Base-by-base conservation (phyloP, 371 early-diverging fungal species). In the Rhizopus microsporus region DNA sequence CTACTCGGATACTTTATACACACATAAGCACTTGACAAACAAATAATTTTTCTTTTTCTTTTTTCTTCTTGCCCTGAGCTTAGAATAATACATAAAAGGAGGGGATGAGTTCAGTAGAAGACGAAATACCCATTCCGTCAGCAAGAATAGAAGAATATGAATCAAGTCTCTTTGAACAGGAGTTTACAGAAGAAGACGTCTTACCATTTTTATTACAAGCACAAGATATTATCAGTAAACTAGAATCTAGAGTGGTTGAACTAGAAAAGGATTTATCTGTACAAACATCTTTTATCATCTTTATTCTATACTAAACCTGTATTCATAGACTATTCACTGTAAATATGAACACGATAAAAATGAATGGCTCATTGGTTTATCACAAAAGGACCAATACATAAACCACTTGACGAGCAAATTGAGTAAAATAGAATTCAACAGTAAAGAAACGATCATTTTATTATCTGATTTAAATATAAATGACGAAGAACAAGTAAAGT, bases 341-440 rank as follows among this genome's bases (percentile, higher is more conserved):
- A 72, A 79, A 62, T 80, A 82, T 50, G 83, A 82, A 60, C 77
- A 75, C 44, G 83, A 82, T 67, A 69, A 81, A 15, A 71, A 72
- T 37, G 79, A 80, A 51, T 78, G 80, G 77, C 57, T 82, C 40
- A 74, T 75, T 35, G 83, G 80, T 3, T 59, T 83, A 9, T 78
- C 81, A 39, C 82, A 81, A 62, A 81, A 81, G 57, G 81, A 81
- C 43, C 75, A 78, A 51, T 80, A 79, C 37, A 82, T 83, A 23
- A 75, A 78, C 34, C 68, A 75, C 51, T 54, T 83, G 13, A 71
- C 79, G 31, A 76, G 75, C 16, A 80, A 80, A 56, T 52, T 82
- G 15, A 74, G 77, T 45, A 65, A 69, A 32, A 57, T 74, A 32
- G 81, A 81, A 42, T 83, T 82, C 51, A 80, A 78, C 51, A 76